Evolutionary conservation across 2,329 filamentous ascomycete genomes (phyloP).

Genomic region (Akanthomyces lecanii): DNA sequence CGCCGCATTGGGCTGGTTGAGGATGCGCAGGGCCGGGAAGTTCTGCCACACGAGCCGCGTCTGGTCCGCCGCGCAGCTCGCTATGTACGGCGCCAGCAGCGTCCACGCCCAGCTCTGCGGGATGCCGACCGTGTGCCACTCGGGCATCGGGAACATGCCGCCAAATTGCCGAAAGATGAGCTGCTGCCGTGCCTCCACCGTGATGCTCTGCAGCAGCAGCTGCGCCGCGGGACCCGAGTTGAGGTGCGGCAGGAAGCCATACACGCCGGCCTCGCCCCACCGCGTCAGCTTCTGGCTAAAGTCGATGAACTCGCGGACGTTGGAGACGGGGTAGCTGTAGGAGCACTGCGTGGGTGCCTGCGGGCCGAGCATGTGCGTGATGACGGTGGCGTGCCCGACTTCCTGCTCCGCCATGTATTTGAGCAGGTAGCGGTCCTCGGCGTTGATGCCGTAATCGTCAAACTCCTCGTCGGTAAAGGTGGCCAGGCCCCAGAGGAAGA

Average conservation of each 20-base stretch:
- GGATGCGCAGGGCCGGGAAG: conserved; percentile 52
- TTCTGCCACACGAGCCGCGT: conserved; percentile 77
- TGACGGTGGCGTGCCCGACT: conserved; percentile 69
- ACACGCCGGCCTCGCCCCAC: conserved; percentile 58
- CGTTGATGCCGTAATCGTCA: conserved; percentile 59
- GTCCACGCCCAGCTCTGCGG: conserved; percentile 86
- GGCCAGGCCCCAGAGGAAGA: conserved; percentile 72
- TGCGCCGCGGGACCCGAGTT: conserved; percentile 70
- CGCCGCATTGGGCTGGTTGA: conserved; percentile 73
- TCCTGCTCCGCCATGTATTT: conserved; percentile 76
- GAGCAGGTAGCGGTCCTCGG: conserved; percentile 67
- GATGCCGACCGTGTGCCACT: conserved; percentile 75
- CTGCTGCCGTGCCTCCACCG: conserved; percentile 77
- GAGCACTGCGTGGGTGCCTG: conserved; percentile 69
- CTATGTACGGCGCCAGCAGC: conserved; percentile 75
- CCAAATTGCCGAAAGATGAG: conserved; percentile 80
- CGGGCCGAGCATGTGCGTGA: conserved; percentile 72
- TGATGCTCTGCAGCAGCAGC: conserved; percentile 70
- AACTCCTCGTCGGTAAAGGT: conserved; percentile 68
- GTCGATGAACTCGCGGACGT: conserved; percentile 72
- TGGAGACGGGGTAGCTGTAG: conserved; percentile 77
- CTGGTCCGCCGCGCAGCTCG: conserved; percentile 65
- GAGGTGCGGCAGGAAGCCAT: conserved; percentile 74
- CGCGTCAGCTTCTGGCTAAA: conserved; percentile 84
- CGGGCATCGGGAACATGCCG: conserved; percentile 75